phyloP scores from a whole-genome alignment of 2,329 filamentous ascomycete genomes.

The Apiospora malaysiana region DNA sequence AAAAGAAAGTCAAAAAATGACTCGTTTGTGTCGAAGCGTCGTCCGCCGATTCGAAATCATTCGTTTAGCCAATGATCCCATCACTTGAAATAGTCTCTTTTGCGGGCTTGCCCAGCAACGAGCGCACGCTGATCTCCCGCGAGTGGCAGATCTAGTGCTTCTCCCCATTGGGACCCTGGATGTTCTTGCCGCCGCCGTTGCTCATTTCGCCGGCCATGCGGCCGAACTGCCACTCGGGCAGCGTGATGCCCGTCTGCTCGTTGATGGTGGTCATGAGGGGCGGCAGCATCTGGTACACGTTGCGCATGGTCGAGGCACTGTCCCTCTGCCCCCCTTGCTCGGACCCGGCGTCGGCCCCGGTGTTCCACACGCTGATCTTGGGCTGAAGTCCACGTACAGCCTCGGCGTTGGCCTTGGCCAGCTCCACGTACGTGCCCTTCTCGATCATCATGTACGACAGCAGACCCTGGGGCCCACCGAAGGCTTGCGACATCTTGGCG shows the following conservation, averaged over 20 bases:
- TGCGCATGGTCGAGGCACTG: slow-evolving; percentile 69
- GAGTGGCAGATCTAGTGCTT: slow-evolving; percentile 18
- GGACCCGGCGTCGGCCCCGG: slow-evolving; percentile 60
- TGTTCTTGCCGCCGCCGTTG: slow-evolving; percentile 41
- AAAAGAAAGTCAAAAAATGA: not conserved
- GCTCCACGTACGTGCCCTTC: slow-evolving; percentile 76
- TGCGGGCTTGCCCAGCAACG: not conserved
- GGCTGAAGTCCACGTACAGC: slow-evolving; percentile 80
- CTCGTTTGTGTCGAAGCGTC: not conserved
- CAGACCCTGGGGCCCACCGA: slow-evolving; percentile 79
- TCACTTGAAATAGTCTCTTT: not conserved
- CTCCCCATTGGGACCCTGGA: slow-evolving; percentile 46
- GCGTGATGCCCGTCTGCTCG: slow-evolving; percentile 83
- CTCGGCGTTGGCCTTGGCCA: slow-evolving; percentile 78
- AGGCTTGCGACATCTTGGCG: slow-evolving; percentile 69
- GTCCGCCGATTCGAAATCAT: not conserved
- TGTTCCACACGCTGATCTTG: slow-evolving; percentile 93
- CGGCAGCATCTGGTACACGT: slow-evolving; percentile 84
- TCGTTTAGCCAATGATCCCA: not conserved
- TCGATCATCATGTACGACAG: slow-evolving; percentile 89
- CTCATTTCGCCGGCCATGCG: slow-evolving; percentile 45
- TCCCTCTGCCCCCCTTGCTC: slow-evolving; percentile 52
- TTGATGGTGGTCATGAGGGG: slow-evolving; percentile 85
- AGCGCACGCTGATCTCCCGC: slow-evolving; percentile 2
- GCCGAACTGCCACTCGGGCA: slow-evolving; percentile 78